Base-by-base conservation (phyloP, 495 filamentous ascomycete species). In the Lasiosphaeria ovina region DNA sequence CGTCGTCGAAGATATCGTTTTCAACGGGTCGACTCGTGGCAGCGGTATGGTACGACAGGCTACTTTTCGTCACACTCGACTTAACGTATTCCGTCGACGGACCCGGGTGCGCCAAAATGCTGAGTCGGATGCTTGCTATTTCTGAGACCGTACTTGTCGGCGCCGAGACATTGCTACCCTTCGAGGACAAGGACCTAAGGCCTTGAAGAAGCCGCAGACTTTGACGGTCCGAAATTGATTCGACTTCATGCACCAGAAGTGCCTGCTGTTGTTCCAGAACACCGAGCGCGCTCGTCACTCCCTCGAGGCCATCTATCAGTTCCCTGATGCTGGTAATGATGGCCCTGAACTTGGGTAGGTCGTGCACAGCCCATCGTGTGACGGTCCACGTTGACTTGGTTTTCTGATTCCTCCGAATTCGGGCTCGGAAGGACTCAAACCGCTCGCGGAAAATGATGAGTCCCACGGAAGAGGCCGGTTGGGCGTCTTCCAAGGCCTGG, bases 341-440 rank as follows among this genome's bases (percentile, higher is more conserved):
- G 33, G n/a, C 58, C 24, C 62, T 52, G 50, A 71, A 71, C 42
- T 66, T 61, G 3, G 52, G 44, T 6, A 35, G 54, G 24, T 60
- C 63, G 54, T 67, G 59, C 5, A 71, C 45, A 10, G 66, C 49
- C 63, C 68, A 69, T 53, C 44, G 48, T 7, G 66, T 71, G 14
- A 65, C 58, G 4, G 47, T 65, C 55, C 45, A 55, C 36, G 53
- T 52, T 3, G 66, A 61, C 7, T 32, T 44, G 35, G 58, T 32
- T 36, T 62, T 65, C 42, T 67, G 61, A 33, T 64, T 47, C n/a
- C 34, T 55, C n/a, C 62, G 51, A 14, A 64, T 31, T 3, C 56
- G 48, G 32, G 35, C 16, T 32, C 45, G 61, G 50, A 64, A 67
- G 17, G 6, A 16, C 1, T 64, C 6, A 12, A 40, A 40, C 38